Base-by-base conservation (phyloP, 768 basidiomycete genomes). In the Boletus insuetus region DNA sequence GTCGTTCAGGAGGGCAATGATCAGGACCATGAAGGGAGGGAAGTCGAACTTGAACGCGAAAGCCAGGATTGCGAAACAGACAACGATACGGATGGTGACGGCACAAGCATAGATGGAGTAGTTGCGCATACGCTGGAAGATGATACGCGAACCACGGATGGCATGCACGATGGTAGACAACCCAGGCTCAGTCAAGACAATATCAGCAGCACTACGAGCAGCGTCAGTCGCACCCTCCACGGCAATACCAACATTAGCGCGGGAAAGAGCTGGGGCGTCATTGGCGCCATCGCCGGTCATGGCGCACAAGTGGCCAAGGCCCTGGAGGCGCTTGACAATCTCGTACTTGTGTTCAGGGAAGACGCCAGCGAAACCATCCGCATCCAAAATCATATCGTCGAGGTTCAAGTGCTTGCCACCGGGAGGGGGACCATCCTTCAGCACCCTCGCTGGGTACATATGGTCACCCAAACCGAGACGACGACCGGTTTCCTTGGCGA, bases 221-320 rank as follows among this genome's bases (percentile, higher is more conserved):
- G 96, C 96, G 65, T 98, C 96, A 35, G 96, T 98, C 54, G 96
- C 94, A 84, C 96, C 96, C 73, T 98, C 95, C 68, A 98, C 96
- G 59, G 96, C 96, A 59, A 98, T 98, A 88, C 96, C 96, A 68
- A 98, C 96, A 73, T 98, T 98, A 73, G 95, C 96, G 70, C 95
- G 92, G 56, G 95, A 96, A 39, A 98, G 82, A 68, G 96, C 96
- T 51, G 96, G 96, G 53, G 96, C 96, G 61, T 98, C 95, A 72
- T 98, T 98, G 69, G 96, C 96, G 83, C 96, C 96, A 67, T 98
- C 96, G 82, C 96, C 96, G 72, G 96, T 98, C 96, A 98, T 98
- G 55, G 96, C 96, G 73, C 91, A 93, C 56, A 97, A 76, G 74
- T 97, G 94, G 46, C 94, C 96, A 57, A 98, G 87, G 70, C 86